These are phyloP conservation scores for Starmerella scarabaei DNA, from an alignment of 805 yeast species.

Conservation along the genomic window DNA sequence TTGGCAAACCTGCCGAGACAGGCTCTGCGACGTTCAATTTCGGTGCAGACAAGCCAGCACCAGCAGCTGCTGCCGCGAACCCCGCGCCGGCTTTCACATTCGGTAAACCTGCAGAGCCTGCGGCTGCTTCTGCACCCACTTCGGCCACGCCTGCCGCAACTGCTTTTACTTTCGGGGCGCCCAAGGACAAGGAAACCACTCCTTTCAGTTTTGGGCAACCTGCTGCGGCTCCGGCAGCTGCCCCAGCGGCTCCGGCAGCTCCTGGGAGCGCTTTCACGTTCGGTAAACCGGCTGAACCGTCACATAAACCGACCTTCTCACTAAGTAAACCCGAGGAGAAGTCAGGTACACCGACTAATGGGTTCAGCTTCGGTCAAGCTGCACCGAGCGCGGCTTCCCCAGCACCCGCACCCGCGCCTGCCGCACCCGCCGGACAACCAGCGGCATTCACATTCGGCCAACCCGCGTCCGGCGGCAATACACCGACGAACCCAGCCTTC, in stretches of 20 bases:
- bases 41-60: not conserved
- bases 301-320: not conserved
- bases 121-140: not conserved
- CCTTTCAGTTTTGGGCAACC: constrained; percentile 5
- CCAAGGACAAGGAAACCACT: not conserved
- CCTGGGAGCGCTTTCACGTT: constrained; percentile 4
- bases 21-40: not conserved
- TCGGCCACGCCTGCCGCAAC: no score
- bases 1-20: not conserved
- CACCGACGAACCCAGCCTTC: no score
- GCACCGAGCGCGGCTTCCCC: no score
- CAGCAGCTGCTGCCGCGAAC: constrained; percentile 1
- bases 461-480: not conserved
- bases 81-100: constrained; percentile 13
- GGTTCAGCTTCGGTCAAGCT: no score
- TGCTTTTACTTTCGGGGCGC: constrained; percentile 7
- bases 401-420: not conserved
- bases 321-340: not conserved
- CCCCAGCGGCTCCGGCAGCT: not conserved
- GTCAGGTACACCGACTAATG: no score
- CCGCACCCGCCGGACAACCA: not conserved
- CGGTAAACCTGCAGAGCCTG: constrained; percentile 1
- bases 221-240: constrained; percentile 1
- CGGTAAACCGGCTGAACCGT: not conserved
- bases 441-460: constrained; percentile 2